Base-by-base conservation (phyloP, 805 yeast species). In the Zygoascus biomembranicola region DNA sequence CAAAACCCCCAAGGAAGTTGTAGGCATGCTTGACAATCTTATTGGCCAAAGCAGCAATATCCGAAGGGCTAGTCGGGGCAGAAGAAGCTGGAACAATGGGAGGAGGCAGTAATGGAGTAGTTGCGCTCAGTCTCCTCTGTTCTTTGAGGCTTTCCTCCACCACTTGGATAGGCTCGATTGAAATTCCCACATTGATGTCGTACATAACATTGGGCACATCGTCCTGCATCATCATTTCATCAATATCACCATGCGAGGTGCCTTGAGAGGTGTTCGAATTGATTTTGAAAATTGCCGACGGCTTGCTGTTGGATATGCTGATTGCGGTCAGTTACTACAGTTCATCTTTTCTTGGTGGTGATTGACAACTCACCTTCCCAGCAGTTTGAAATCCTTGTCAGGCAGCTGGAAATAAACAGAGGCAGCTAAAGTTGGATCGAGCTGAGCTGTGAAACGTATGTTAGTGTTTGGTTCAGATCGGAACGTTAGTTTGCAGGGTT, bases 11-110 rank as follows among this genome's bases (percentile, higher is more conserved):
- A 49, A 92, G 69, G 66, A 79, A 94, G 65, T 94, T 90, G 70
- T 92, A 94, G 1, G 97, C 97, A 68, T 94, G 89, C 41, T 83
- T 83, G 19, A 94, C 95, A 54, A 94, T 89, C 65, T 87, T 87
- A 57, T 86, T 87, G 1, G 97, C 97, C 54, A 92, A 68, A 0
- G 71, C 70, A 1, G 89, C 85, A 1, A 82, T 76, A 23, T 73
- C 67, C 9, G 66, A 60, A 1, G 81, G 75, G 28, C 73, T 65
- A 4, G 68, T 54, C 5, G 73, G 61, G 0, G 73, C 53, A 61
- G 43, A 58, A 45, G 9, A 66, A 66, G 5, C 69, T 3, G 49
- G 43, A 13, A 46, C 28, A 9, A 20, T 19, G 2, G 50, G 45
- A 10, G 37, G 41, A 13, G 43, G 23, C 3, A 43, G 32, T 18